Percentiles rank a stretch among this genome's conserved stretches.
Conservation (phyloP, 2,329 filamentous ascomycete species). For the Venturia pyrina region DNA sequence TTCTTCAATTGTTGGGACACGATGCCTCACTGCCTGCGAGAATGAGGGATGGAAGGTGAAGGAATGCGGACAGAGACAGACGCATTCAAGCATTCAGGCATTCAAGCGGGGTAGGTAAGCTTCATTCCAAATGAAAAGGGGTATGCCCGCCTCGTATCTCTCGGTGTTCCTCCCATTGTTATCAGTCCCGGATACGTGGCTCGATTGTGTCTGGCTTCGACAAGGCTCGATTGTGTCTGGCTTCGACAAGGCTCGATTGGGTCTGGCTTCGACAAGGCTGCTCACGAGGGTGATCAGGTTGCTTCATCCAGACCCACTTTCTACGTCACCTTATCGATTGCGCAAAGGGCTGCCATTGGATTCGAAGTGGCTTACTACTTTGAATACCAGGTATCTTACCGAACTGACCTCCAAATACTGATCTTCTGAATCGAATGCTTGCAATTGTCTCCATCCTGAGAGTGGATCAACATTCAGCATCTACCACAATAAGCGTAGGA, state of each 20-base stretch:
- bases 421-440: too few species aligned
- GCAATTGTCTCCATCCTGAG: too few species aligned
- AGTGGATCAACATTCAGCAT: too few species aligned
- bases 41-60: not conserved
- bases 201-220: too few species aligned
- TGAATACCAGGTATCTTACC: too few species aligned
- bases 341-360: too few species aligned
- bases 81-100: not conserved
- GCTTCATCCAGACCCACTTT: not conserved
- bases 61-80: not conserved
- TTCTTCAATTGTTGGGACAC: not conserved
- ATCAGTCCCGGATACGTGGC: too few species aligned
- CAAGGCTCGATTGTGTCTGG: not conserved
- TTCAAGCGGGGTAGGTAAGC: not conserved
- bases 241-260: not conserved
- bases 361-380: too few species aligned
- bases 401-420: too few species aligned
- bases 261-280: not conserved
- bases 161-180: not conserved
- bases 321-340: not conserved
- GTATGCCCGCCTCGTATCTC: not conserved
- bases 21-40: not conserved
- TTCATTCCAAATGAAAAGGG: not conserved
- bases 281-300: not conserved
- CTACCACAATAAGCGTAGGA: too few species aligned